These are phyloP conservation scores for Stachybotrys chartarum DNA, from an alignment of 2,329 filamentous ascomycete genomes.

Conservation along the genomic window DNA sequence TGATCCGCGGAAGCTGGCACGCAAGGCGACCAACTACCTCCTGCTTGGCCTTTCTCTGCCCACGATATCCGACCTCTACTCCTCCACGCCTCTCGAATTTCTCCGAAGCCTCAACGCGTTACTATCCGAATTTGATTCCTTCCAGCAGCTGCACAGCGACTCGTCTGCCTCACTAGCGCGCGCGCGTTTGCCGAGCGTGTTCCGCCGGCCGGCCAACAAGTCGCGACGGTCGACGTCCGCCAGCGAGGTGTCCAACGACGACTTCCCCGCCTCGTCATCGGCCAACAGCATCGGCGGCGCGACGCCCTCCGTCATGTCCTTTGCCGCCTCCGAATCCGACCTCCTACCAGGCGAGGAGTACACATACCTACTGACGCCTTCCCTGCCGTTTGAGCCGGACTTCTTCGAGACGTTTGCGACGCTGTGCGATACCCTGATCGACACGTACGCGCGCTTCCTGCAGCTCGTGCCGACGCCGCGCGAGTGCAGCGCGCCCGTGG, in stretches of 20 bases:
- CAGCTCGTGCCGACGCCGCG: slow-evolving; percentile 67
- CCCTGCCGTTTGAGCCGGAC: slow-evolving; percentile 90
- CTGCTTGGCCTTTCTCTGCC: slow-evolving; percentile 88
- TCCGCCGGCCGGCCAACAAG: slow-evolving; percentile 59
- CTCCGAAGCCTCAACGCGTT: slow-evolving; percentile 80
- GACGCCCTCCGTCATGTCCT: slow-evolving; percentile 41
- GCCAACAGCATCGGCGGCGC: slow-evolving; percentile 20
- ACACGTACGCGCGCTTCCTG: slow-evolving; percentile 78
- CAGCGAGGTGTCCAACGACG: slow-evolving; percentile 29
- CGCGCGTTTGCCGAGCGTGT: slow-evolving; percentile 77
- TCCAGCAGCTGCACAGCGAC: slow-evolving; percentile 78
- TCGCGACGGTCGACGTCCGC: slow-evolving; percentile 46
- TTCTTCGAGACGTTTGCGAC: slow-evolving; percentile 96
- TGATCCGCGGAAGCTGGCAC: slow-evolving; percentile 73
- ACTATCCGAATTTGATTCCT: slow-evolving; percentile 86
- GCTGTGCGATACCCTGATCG: slow-evolving; percentile 89
- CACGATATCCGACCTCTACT: slow-evolving; percentile 80
- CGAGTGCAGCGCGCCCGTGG: slow-evolving; percentile 62
- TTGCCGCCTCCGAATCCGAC: slow-evolving; percentile 55
- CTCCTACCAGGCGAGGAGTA: slow-evolving; percentile 81
- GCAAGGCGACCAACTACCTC: slow-evolving; percentile 88
- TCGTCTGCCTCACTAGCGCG: slow-evolving; percentile 69
- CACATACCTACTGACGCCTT: slow-evolving; percentile 80
- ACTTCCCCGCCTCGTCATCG: slow-evolving; percentile 18
- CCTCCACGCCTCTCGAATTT: slow-evolving; percentile 73